These are phyloP conservation scores for Penicillium argentinense DNA, from an alignment of 495 filamentous ascomycete species.

Conservation along the genomic window DNA sequence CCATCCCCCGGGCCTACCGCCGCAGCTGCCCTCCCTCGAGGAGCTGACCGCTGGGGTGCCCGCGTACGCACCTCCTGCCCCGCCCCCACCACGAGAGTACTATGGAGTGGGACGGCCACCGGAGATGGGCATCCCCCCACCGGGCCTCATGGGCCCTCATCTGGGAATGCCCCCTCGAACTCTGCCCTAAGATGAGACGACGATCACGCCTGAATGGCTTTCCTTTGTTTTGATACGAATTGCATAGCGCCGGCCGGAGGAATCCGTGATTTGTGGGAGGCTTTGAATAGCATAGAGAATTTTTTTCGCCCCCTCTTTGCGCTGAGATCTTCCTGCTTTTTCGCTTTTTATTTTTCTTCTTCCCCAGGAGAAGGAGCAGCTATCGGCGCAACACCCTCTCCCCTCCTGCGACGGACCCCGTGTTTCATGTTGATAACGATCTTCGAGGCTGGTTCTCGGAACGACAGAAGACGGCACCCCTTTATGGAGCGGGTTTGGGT, in stretches of 20 bases:
- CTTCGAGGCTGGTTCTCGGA: constrained; percentile 43
- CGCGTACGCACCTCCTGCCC: constrained; percentile 42
- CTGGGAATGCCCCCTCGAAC: constrained; percentile 42
- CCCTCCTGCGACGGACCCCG: not conserved
- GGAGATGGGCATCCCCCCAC: constrained; percentile 32
- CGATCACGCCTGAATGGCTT: constrained; percentile 27
- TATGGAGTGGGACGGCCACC: constrained; percentile 40
- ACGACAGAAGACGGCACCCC: constrained; percentile 6
- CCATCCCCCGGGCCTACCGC: constrained; percentile 31
- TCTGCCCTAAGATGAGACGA: constrained; percentile 35
- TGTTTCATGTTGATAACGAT: constrained; percentile 1
- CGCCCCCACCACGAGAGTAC: constrained; percentile 37
- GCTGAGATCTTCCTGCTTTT: constrained; percentile 8
- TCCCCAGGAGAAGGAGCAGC: not conserved
- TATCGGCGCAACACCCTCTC: not conserved
- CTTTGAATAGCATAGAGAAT: constrained; percentile 34
- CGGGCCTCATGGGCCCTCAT: constrained; percentile 32
- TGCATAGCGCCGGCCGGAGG: constrained; percentile 48
- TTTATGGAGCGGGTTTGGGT: constrained; percentile 21
- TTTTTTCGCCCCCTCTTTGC: constrained; percentile 23
- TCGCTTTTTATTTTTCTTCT: constrained; percentile 7
- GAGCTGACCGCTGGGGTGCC: constrained; percentile 48
- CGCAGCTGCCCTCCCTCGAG: constrained; percentile 46
- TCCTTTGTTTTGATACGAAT: constrained; percentile 39
- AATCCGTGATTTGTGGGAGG: constrained; percentile 39